A percentile compares a stretch with the other conserved stretches of the same genome.
These are phyloP conservation scores for Cladosporium sp. DNA, from an alignment of 2,329 filamentous ascomycete species.

Conservation along the genomic window DNA sequence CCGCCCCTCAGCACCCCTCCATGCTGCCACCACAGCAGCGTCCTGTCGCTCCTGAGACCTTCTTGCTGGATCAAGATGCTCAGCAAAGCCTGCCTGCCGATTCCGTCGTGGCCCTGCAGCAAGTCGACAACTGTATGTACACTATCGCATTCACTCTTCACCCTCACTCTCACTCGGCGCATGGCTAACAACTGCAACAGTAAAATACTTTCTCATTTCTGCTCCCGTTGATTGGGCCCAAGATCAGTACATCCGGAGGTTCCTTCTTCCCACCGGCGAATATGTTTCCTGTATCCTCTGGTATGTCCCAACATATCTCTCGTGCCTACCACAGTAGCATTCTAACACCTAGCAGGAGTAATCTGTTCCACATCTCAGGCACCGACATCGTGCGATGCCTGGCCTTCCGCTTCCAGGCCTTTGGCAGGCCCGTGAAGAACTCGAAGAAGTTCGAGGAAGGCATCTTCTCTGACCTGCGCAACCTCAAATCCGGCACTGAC, in stretches of 20 bases:
- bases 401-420: slow-evolving; percentile 97
- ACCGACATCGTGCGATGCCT: slow-evolving; percentile 98
- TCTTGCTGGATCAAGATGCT: slow-evolving; percentile 95
- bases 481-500: slow-evolving; percentile 97
- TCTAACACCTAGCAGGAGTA: slow-evolving; percentile 67
- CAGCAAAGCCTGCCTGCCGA: slow-evolving; percentile 95
- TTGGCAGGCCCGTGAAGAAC: slow-evolving; percentile 97
- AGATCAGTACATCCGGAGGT: slow-evolving; percentile 94
- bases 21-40: slow-evolving; percentile 81
- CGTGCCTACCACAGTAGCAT: slow-evolving; percentile 32
- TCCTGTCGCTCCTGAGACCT: slow-evolving; percentile 85
- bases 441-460: slow-evolving; percentile 99
- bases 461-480: slow-evolving; percentile 97
- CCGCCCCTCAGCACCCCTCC: slow-evolving; percentile 63
- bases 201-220: slow-evolving; percentile 99
- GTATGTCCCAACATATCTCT: slow-evolving; percentile 46
- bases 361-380: slow-evolving; percentile 98
- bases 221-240: slow-evolving; percentile 96
- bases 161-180: background rate
- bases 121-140: slow-evolving; percentile 90
- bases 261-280: slow-evolving; percentile 93
- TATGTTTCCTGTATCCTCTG: slow-evolving; percentile 98
- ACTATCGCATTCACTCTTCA: background rate
- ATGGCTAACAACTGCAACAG: slow-evolving; percentile 38
- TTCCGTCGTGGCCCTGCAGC: slow-evolving; percentile 93